Evolutionary conservation across 768 basidiomycete genomes (phyloP).

Genomic region (Tulasnella sp.): DNA sequence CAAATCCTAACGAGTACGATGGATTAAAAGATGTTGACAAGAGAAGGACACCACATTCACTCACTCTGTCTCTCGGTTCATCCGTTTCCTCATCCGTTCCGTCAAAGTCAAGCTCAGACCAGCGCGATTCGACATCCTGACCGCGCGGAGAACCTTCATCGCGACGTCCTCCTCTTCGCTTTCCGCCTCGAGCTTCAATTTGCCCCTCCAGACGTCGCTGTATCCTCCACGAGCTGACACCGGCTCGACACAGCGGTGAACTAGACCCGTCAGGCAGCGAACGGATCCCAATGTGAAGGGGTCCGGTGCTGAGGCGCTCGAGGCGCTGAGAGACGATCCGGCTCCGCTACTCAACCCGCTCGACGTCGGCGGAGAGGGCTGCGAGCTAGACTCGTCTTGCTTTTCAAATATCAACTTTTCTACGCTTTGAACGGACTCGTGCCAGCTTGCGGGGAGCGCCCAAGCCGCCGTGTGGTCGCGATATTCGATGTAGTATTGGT

Average conservation of each 20-base stretch:
- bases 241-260: not conserved
- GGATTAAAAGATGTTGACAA: not conserved
- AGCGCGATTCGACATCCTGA: not conserved
- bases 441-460: not conserved
- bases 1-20: not conserved
- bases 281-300: not conserved
- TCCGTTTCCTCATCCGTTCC: not conserved
- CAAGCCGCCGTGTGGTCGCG: not conserved
- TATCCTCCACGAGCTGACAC: conserved; percentile 2
- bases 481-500: not conserved
- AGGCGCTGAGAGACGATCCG: not conserved
- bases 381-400: not conserved
- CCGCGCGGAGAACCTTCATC: conserved; percentile 8
- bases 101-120: not conserved
- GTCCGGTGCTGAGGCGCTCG: not conserved
- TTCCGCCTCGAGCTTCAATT: not conserved
- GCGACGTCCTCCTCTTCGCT: not conserved
- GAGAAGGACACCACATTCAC: not conserved
- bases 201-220: conserved; percentile 8
- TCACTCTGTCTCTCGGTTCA: not conserved
- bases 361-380: not conserved
- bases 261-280: not conserved
- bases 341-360: not conserved
- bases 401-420: not conserved
- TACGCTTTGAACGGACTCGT: not conserved